Base-by-base conservation (phyloP, 495 filamentous ascomycete genomes). In the Podospora sp. region DNA sequence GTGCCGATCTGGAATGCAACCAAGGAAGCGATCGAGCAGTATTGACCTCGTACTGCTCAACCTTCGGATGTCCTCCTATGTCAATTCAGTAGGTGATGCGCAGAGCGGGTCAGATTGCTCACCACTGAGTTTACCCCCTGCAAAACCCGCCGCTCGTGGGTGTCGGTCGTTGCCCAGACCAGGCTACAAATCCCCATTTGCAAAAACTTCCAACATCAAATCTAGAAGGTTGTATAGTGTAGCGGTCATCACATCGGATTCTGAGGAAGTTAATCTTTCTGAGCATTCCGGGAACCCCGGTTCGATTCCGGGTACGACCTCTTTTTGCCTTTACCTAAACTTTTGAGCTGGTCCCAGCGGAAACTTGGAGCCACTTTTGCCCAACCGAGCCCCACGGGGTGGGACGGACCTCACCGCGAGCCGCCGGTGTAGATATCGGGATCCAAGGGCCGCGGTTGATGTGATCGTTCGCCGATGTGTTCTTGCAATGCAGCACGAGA, bases 221-320 rank as follows among this genome's bases (percentile, higher is more conserved):
- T 46, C 4, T n/a, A 14, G 16, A 46, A 4, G 40, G 40, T 46
- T 46, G 40, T 46, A 46, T 46, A 46, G 40, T 46, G 40, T 46
- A 46, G 40, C 40, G 40, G 40, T 46, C 16, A 46, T 46, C 40
- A 46, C 40, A 46, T 18, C 40, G 16, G 40, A 46, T 46, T 46
- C 40, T 46, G 40, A 46, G 4, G 29, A 33, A 33, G 8, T 8
- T 33, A 3, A 33, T 33, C 29, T 46, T 36, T 18, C 16, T 18
- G 11, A 46, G 40, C 16, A 18, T 72, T 74, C 70, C 62, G 72
- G 72, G n/a, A 67, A 75, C 73, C 73, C 73, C 71, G 71, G 71
- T 75, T 75, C 71, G 73, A 75, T 71, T 73, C 73, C 71, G 73
- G 73, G 73, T 73, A 75, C 68, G 73, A 73, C 73, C 73, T 75